Evolutionary conservation across 2,329 filamentous ascomycete genomes (phyloP), one percentile per base, ranked within the genome.

Genomic region (Thermochaetoides dissita): DNA sequence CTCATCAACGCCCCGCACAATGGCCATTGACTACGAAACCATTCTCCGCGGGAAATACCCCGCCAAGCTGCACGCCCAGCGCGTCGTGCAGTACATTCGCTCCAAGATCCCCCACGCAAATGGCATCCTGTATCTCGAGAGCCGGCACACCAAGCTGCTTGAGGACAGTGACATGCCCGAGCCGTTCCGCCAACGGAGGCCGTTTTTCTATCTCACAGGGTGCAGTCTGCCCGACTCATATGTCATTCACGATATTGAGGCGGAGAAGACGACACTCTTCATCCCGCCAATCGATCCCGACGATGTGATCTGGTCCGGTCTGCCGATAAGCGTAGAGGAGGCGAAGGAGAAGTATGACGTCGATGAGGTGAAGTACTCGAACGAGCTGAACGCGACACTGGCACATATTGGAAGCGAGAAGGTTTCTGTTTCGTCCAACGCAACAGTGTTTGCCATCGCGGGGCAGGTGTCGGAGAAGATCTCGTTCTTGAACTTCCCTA

Each of bases 151-250:
- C 49, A 79, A 75, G 57, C 69, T 94, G 61, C 74, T 84, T 37
- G 89, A 96, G 63, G 89, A 98, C 60, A 89, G 85, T 57, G 91
- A 96, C 61, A 78, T 84, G 57, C 72, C 80, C 7, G 74, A 79
- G 55, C 85, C 78, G 24, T 95, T 94, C 61, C 74, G 85, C 50
- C 88, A 95, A 64, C 84, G 88, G 49, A 81, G 91, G 42, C 84
- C 79, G 61, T 98, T 98, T 67, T 95, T 84, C 74, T 98, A 98
- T 63, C 70, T 96, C 36, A 89, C 85, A 24, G 91, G 91, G 53
- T 93, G 69, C 57, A 72, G 79, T 48, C 71, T 93, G 30, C 74
- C 88, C 45, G 87, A 95, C 61, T 81, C 81, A 54, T 79, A 80
- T 58, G 74, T 86, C 46, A 73, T 81, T 43, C 94, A 95, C 67